Base-by-base conservation (phyloP, 805 yeast species). In the Spathaspora girioi region DNA sequence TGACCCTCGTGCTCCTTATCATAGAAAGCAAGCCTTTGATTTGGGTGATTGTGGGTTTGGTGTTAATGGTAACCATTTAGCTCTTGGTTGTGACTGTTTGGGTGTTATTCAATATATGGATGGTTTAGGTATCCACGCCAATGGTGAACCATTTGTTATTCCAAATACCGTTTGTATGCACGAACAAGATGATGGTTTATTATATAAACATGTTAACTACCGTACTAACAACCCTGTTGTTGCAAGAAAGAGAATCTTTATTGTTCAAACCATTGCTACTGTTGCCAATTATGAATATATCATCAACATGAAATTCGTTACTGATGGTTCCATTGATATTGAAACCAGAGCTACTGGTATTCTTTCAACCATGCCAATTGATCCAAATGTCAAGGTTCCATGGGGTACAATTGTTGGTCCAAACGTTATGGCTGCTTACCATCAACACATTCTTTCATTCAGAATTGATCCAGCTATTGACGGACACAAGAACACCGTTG, bases 281-380 rank as follows among this genome's bases (percentile, higher is more conserved):
- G 93, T 87, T 55, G 90, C 91, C 53, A 87, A 87, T 76, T 87
- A 87, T 72, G 94, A 87, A 72, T 87, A 87, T 73, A 80, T 85
- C 57, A 67, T 87, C 59, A 86, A 86, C 70, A 72, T 83, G 64
- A 80, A 86, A 64, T 83, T 87, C 62, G 87, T 83, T 61, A 89
- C 82, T 69, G 90, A 85, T 58, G 96, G 92, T 62, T 83, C 85
- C 50, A 83, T 87, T 60, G 83, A 83, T 57, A 83, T 87, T 54
- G 90, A 88, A 67, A 85, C 86, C 53, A 80, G 93, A 72, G 94
- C 94, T 54, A 87, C 96, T 52, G 96, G 96, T 77, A 87, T 87
- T 62, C 76, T 87, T 58, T 87, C 93, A 35, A 87, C 96, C 53
- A 86, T 84, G 86, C 90, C 91, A 60, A 82, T 86, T 57, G 92